Evolutionary conservation across 352 stramenopile genomes (phyloP).

Genomic region (Plasmopara halstedii): DNA sequence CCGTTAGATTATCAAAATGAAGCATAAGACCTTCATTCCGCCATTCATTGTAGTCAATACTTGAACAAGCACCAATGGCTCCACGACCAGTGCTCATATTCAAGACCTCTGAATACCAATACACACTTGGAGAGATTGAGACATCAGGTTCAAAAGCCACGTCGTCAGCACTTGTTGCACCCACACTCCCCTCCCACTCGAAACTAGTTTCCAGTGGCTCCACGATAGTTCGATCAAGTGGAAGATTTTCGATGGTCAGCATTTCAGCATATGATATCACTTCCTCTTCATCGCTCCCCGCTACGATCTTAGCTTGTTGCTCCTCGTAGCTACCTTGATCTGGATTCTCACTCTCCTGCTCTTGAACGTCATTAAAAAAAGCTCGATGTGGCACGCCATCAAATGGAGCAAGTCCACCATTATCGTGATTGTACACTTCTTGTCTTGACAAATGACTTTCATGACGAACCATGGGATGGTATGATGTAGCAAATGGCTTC

Average conservation of each 20-base stretch:
- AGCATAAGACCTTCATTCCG: conserved; percentile 93
- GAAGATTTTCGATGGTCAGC: conserved; percentile 34
- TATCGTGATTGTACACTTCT: conserved; percentile 69
- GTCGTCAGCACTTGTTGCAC: conserved; percentile 10
- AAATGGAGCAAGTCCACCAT: conserved; percentile 70
- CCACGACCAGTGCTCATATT: conserved; percentile 27
- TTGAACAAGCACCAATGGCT: conserved; percentile 90
- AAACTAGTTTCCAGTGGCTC: conserved; percentile 47
- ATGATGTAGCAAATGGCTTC: conserved; percentile 27
- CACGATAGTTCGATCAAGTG: conserved; percentile 47
- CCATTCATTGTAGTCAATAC: conserved; percentile 87
- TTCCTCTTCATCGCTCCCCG: conserved; percentile 28
- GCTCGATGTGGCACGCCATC: conserved; percentile 78
- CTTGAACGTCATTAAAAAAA: conserved; percentile 73
- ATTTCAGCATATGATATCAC: conserved; percentile 46
- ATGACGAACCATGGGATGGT: conserved; percentile 75
- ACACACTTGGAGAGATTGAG: conserved; percentile 23
- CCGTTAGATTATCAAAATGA: conserved; percentile 90
- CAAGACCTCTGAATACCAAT: conserved; percentile 76
- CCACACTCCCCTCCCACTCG: conserved; percentile 24
- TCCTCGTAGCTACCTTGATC: conserved; percentile 41
- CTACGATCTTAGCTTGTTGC: conserved; percentile 6
- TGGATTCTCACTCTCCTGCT: conserved; percentile 33
- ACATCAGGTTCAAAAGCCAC: conserved; percentile 4
- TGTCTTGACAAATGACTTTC: conserved; percentile 77